phyloP scores from a whole-genome alignment of 2,329 filamentous ascomycete genomes.

The Westerdykella sp. region DNA sequence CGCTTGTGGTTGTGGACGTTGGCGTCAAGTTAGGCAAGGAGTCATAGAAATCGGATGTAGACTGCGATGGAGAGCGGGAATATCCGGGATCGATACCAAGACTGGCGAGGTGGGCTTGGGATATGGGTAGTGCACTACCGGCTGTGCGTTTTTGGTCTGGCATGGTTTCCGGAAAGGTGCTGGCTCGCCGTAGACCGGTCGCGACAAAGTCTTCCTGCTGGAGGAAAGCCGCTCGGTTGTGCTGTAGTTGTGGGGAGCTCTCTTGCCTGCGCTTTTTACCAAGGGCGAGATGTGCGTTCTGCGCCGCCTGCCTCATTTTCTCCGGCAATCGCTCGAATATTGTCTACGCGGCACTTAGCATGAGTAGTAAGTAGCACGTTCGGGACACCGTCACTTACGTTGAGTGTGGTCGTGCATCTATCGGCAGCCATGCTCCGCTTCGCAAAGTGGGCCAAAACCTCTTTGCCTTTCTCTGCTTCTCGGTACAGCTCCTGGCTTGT shows the following conservation, averaged over 20 bases:
- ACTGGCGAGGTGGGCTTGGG: constrained; percentile 24
- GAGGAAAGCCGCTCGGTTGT: constrained; percentile 19
- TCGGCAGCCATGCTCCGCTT: constrained; percentile 85
- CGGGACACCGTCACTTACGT: constrained; percentile 48
- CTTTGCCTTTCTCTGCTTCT: constrained; percentile 78
- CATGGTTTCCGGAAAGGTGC: constrained; percentile 32
- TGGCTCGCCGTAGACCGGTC: constrained; percentile 24
- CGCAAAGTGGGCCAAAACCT: constrained; percentile 72
- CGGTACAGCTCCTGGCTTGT: constrained; percentile 73
- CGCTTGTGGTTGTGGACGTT: constrained; percentile 23
- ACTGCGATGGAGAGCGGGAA: constrained; percentile 17
- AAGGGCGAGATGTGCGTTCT: constrained; percentile 14
- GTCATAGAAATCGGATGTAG: constrained; percentile 27
- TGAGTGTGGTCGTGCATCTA: constrained; percentile 70
- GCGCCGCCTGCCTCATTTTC: constrained; percentile 49
- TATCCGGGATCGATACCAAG: constrained; percentile 24
- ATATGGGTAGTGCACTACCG: constrained; percentile 21
- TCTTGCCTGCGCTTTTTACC: constrained; percentile 36
- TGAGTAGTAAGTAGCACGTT: background rate
- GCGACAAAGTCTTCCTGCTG: constrained; percentile 19
- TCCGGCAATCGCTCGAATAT: constrained; percentile 81
- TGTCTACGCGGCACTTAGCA: constrained; percentile 45
- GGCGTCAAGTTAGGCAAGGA: constrained; percentile 28
- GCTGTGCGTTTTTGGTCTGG: constrained; percentile 24
- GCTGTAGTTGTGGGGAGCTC: constrained; percentile 29